Evolutionary conservation across 2,329 filamentous ascomycete genomes (phyloP).

Genomic region (Paraphoma sp.): DNA sequence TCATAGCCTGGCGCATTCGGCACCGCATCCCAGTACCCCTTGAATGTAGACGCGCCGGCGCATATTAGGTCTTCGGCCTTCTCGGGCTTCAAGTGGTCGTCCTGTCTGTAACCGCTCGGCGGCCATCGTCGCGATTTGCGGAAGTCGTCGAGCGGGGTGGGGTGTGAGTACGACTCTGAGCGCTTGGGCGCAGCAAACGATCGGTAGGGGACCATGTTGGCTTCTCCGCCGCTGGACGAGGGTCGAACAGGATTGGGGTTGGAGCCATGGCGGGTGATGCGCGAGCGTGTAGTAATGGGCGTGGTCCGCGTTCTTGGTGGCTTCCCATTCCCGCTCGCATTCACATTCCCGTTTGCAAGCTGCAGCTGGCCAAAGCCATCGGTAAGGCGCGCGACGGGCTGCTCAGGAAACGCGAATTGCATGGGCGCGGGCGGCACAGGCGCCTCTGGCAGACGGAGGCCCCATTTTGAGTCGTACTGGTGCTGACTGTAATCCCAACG

Average conservation of each 20-base stretch:
- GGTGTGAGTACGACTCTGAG: slow-evolving; percentile 46
- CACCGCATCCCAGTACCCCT: slow-evolving; percentile 47
- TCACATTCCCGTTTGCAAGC: slow-evolving; percentile 9
- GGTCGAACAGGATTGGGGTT: slow-evolving; percentile 38
- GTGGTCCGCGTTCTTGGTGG: slow-evolving; percentile 40
- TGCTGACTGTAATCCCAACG: slow-evolving; percentile 42
- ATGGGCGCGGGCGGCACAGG: slow-evolving; percentile 26
- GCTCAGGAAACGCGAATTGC: slow-evolving; percentile 37
- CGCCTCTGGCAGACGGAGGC: slow-evolving; percentile 28
- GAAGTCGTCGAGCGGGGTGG: slow-evolving; percentile 46
- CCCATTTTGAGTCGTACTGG: slow-evolving; percentile 39
- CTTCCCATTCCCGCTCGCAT: slow-evolving; percentile 8
- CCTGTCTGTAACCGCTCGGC: slow-evolving; percentile 44
- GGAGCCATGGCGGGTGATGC: slow-evolving; percentile 46
- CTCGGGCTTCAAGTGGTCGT: slow-evolving; percentile 37
- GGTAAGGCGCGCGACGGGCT: slow-evolving; percentile 27
- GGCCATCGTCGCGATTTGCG: slow-evolving; percentile 47
- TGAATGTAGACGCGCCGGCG: slow-evolving; percentile 49
- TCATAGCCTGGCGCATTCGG: slow-evolving; percentile 46
- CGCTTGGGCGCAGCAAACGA: slow-evolving; percentile 31
- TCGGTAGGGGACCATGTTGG: slow-evolving; percentile 32
- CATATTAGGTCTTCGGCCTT: slow-evolving; percentile 49
- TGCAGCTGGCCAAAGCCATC: slow-evolving; percentile 36
- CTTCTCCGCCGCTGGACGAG: slow-evolving; percentile 42
- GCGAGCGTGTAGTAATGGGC: slow-evolving; percentile 42